Conservation (phyloP, 2,329 filamentous ascomycete genomes). For the Chrysoporthe cubensis region DNA sequence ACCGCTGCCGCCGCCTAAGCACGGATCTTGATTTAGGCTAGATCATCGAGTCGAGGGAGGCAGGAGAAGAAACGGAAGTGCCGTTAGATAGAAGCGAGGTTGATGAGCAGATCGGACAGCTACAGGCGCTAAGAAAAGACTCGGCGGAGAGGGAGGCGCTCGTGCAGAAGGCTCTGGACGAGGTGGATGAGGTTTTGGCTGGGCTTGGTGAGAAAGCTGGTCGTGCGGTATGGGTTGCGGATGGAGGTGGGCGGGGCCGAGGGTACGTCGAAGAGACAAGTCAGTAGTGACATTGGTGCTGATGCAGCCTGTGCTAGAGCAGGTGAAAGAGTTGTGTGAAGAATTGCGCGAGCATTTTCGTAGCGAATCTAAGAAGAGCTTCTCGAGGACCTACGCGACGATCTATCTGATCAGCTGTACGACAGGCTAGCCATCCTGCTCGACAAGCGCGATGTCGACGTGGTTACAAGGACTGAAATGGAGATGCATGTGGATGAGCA, state of each 20-base stretch:
- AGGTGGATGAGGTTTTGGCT: no score
- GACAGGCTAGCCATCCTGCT: neutral
- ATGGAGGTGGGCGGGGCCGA: neutral
- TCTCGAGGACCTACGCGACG: neutral
- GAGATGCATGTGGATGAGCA: neutral
- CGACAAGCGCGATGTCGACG: neutral
- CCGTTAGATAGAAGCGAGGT: neutral
- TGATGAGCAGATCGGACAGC: neutral
- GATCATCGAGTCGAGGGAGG: neutral
- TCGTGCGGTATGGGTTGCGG: neutral
- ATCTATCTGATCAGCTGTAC: neutral
- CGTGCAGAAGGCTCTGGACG: neutral
- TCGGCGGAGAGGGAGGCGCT: neutral
- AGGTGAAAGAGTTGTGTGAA: neutral
- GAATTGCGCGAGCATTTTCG: neutral
- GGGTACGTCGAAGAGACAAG: neutral
- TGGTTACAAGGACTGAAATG: neutral
- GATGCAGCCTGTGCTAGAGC: neutral
- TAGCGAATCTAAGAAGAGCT: neutral
- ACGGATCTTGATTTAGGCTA: neutral
- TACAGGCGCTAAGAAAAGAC: neutral
- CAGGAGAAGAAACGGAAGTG: neutral
- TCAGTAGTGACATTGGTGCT: neutral
- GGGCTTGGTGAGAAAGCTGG: no score
- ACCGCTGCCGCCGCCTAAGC: neutral